Base-by-base conservation (phyloP, 768 basidiomycete species). In the Leucosporidium creatinivorum region DNA sequence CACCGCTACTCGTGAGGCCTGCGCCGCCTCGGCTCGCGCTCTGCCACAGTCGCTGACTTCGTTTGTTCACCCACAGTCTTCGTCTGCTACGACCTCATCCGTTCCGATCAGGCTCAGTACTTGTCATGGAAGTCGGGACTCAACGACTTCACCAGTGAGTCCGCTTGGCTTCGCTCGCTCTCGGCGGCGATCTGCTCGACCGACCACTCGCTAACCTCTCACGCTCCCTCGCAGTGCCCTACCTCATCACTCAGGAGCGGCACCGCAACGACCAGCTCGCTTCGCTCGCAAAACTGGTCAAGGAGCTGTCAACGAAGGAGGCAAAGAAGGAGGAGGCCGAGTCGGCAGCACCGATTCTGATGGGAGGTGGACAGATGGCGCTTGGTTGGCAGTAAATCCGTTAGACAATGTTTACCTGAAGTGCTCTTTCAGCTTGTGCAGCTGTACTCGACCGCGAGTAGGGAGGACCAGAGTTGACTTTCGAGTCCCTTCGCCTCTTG, bases 101-200 rank as follows among this genome's bases (percentile, higher is more conserved):
- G 91, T 55, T 84, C 92, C 4, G 94, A 98, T 75, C 79, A 93
- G 64, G 91, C 96, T 31, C 89, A 93, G 79, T 94, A 96, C 78
- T 81, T 96, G 47, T 92, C 92, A 69, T 98, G 96, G 96, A 89
- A 91, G 77, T 87, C 96, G 73, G 94, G 88, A 26, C 83, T 99
- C 56, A 91, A 91, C 75, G 96, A 99, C 79, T 98, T 94, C 81
- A 90, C 89, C 77, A 96, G 39, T 44, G 94, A 90, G 96, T 96
- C 1, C 98, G 90, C 79, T 87, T 86, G 77, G 87, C 72, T 65
- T 70, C 33, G 5, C 76, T n/a, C 77, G 73, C 65, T 70, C 77
- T 44, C 39, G 71, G 62, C 51, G 7, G 12, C 36, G 26, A 48
- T 44, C 15, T 17, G 39, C n/a, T 44, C 39, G 39, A 6, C 13